Percentiles rank a stretch among this genome's conserved stretches.
phyloP scores from a whole-genome alignment of 1,284 basidiomycete species.

The Leccinum subfulvum region DNA sequence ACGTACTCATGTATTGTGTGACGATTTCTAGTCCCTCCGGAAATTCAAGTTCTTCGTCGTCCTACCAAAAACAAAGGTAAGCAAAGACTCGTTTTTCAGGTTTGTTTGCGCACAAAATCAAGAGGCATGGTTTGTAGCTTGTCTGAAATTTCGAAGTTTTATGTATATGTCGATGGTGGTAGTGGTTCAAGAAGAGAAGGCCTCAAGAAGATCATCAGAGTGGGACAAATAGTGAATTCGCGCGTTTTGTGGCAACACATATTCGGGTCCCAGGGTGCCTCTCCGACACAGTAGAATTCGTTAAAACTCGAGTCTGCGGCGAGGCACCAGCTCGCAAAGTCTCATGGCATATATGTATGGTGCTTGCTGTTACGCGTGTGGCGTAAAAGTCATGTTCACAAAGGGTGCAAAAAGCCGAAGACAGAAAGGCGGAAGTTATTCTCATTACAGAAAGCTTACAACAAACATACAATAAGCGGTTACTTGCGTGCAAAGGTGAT shows the following conservation, averaged over 20 bases:
- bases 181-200: slow-evolving; percentile 6
- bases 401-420: slow-evolving; percentile 10
- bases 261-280: slow-evolving; percentile 1
- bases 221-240: slow-evolving; percentile 12
- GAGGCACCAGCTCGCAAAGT: slow-evolving; percentile 27
- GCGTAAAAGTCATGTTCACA: slow-evolving; percentile 25
- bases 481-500: slow-evolving; percentile 65
- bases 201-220: not conserved
- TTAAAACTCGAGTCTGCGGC: slow-evolving; percentile 10
- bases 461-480: slow-evolving; percentile 29
- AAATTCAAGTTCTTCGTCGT: slow-evolving; percentile 26
- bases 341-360: slow-evolving; percentile 24
- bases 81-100: not conserved
- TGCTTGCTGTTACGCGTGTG: slow-evolving; percentile 28
- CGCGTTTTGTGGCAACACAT: slow-evolving; percentile 7
- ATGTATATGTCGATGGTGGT: slow-evolving; percentile 11
- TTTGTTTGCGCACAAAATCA: slow-evolving; percentile 19
- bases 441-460: slow-evolving; percentile 34
- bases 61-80: slow-evolving; percentile 13
- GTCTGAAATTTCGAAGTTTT: slow-evolving; percentile 5
- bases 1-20: slow-evolving; percentile 17
- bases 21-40: slow-evolving; percentile 21
- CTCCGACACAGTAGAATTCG: slow-evolving; percentile 9
- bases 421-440: slow-evolving; percentile 24
- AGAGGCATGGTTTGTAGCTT: slow-evolving; percentile 15